Conservation (phyloP, 2,329 filamentous ascomycete species). For the Alternaria sp. region DNA sequence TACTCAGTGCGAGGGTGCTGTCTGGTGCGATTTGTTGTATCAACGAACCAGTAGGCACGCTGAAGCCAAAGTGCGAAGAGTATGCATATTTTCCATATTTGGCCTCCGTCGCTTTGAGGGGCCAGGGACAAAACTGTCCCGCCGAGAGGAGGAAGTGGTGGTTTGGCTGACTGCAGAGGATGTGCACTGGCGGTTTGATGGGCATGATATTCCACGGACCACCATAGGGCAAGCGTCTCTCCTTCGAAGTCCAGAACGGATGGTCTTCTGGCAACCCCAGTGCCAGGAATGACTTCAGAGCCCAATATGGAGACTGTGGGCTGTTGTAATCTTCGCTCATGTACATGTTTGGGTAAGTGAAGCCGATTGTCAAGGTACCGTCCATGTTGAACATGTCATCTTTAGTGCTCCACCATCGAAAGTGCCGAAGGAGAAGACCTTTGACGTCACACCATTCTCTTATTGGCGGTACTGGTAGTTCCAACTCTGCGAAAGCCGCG, state of each 20-base stretch:
- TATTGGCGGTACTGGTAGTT: slow-evolving; percentile 50
- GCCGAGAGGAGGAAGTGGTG: slow-evolving; percentile 46
- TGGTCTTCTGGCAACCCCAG: slow-evolving; percentile 50
- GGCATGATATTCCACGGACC: neutral
- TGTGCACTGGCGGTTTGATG: slow-evolving; percentile 54
- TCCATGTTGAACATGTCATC: slow-evolving; percentile 59
- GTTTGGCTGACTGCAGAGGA: slow-evolving; percentile 54
- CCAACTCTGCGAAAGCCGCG: slow-evolving; percentile 54
- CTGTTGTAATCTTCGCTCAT: slow-evolving; percentile 67
- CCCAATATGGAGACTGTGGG: slow-evolving; percentile 65
- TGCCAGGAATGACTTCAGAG: slow-evolving; percentile 60
- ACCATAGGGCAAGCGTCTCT: slow-evolving; percentile 49
- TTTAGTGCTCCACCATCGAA: slow-evolving; percentile 59
- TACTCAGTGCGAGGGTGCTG: slow-evolving; percentile 50
- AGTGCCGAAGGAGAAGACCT: slow-evolving; percentile 60
- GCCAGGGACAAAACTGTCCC: slow-evolving; percentile 49
- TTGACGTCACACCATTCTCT: slow-evolving; percentile 55
- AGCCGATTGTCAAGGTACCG: slow-evolving; percentile 61
- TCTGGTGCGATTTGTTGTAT: slow-evolving; percentile 55
- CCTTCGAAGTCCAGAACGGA: slow-evolving; percentile 58
- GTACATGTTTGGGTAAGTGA: slow-evolving; percentile 61
- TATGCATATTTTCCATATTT: slow-evolving; percentile 51
- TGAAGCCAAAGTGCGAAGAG: slow-evolving; percentile 49
- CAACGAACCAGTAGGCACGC: slow-evolving; percentile 51
- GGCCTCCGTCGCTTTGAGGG: slow-evolving; percentile 47